phyloP scores from a whole-genome alignment of 345 rosid species.

The Acer saccharum region DNA sequence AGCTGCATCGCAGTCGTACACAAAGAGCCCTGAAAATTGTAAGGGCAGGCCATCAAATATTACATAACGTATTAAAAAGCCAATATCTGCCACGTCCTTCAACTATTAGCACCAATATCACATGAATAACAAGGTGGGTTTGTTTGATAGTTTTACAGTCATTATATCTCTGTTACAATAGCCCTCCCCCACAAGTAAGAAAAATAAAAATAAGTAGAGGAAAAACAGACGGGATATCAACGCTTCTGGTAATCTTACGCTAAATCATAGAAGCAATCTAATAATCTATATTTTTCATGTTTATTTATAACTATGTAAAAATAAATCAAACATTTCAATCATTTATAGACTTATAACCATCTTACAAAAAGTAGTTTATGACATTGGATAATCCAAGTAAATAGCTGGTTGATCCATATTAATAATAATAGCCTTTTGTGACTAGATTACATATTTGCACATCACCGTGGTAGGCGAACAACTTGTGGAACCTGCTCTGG shows the following conservation, averaged over 20 bases:
- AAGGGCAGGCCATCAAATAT: neutral
- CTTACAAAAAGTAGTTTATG: neutral
- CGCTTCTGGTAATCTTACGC: neutral
- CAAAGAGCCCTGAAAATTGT: neutral
- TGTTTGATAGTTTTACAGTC: neutral
- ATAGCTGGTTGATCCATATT: constrained; percentile 1
- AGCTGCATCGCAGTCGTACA: neutral
- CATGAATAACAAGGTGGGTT: neutral
- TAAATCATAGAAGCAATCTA: neutral
- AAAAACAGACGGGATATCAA: neutral
- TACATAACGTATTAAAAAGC: neutral
- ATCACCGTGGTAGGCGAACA: neutral
- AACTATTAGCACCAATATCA: neutral
- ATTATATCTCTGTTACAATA: neutral
- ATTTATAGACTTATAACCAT: neutral
- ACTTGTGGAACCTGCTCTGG: neutral
- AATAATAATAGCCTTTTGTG: neutral
- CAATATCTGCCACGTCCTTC: neutral
- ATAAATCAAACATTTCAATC: neutral
- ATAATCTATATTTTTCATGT: neutral
- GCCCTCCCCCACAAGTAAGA: neutral
- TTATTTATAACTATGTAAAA: too few relatives aligned
- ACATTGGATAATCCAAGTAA: neutral
- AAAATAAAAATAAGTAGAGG: neutral
- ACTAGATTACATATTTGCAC: neutral